Base-by-base conservation (phyloP, 2,329 filamentous ascomycete genomes). In the Colletotrichum zoysiae region DNA sequence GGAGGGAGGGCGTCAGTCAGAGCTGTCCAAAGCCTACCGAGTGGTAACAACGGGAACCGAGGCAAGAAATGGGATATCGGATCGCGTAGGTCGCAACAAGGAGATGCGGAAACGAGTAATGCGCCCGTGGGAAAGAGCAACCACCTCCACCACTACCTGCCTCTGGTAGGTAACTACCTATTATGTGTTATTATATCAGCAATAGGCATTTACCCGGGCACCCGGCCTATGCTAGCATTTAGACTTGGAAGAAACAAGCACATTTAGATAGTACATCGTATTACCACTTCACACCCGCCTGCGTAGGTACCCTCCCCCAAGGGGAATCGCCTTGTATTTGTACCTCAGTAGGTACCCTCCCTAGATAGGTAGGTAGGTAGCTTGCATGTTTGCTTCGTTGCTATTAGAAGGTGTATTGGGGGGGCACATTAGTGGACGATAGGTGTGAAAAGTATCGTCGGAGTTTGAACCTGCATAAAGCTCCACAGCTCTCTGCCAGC, bases 391-490 rank as follows among this genome's bases (percentile, higher is more conserved):
- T n/a, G 18, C 20, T n/a, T n/a, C 20, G 2, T 8, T n/a, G 18
- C 42, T 44, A 42, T 16, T 23, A 50, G n/a, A 5, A 26, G 46
- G 46, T 26, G n/a, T 23, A 9, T 12, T 50, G 5, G 23, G 12
- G 48, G 48, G 48, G 11, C 7, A 38, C 12, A 23, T 11, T 7
- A 51, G 23, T 23, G 48, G 23, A 50, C 23, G 26, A 26, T 30
- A 30, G 14, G 26, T 16, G 50, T 44, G 38, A 12, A 44, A 42
- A 44, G 16, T 26, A 26, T 42, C n/a, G 56, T 44, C 23, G 18
- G 30, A 46, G 50, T 64, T 64, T 46, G 61, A 44, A 64, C 50
- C 38, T 56, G 61, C 61, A 64, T 64, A 55, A 64, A 55, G 50
- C 61, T 35, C 61, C 50, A 55, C 50, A 53, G n/a, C 46, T 35